These are phyloP conservation scores for Triticum dicoccoides DNA, from an alignment of 176 grass and related monocot genomes.

Conservation along the genomic window DNA sequence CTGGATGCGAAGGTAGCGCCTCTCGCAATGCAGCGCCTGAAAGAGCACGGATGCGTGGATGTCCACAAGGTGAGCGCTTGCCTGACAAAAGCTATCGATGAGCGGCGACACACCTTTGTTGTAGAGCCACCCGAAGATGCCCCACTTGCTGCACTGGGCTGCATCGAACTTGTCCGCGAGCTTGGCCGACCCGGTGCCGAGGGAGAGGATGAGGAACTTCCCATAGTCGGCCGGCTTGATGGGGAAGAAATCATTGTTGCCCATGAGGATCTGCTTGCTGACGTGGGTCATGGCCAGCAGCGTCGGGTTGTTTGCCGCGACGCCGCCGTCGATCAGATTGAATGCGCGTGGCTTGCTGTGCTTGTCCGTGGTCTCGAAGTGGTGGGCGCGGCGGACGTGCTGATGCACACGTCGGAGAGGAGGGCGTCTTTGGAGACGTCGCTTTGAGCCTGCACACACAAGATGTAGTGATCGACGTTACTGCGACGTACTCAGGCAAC, in stretches of 20 bases:
- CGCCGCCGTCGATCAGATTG: slow-evolving; percentile 61
- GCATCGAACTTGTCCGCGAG: slow-evolving; percentile 37
- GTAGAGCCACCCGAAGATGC: slow-evolving; percentile 59
- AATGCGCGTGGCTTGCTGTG: slow-evolving; percentile 37
- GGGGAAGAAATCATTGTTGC: slow-evolving; percentile 38
- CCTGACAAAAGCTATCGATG: slow-evolving; percentile 58
- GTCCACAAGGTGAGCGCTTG: slow-evolving; percentile 62
- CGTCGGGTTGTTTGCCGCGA: slow-evolving; percentile 77
- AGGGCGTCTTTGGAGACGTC: slow-evolving; percentile 40
- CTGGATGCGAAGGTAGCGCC: slow-evolving; percentile 40
- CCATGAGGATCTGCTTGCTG: slow-evolving; percentile 44
- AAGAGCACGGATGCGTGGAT: slow-evolving; percentile 29
- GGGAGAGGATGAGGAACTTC: slow-evolving; percentile 55
- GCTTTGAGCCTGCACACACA: slow-evolving; percentile 3
- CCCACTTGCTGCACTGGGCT: slow-evolving; percentile 25
- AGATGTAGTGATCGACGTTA: too few species aligned
- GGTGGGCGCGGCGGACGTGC: slow-evolving; percentile 53
- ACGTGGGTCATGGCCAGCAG: slow-evolving; percentile 53
- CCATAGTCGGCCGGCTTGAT: not conserved
- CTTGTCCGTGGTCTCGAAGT: slow-evolving; percentile 38
- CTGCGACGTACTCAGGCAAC: too few species aligned
- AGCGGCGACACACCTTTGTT: slow-evolving; percentile 43
- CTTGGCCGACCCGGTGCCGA: slow-evolving; percentile 52
- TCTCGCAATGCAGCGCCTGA: not conserved
- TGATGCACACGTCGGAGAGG: slow-evolving; percentile 55